Evolutionary conservation across 805 yeast genomes (phyloP), one percentile per base, ranked within the genome.

Genomic region (Priceomyces carsonii): DNA sequence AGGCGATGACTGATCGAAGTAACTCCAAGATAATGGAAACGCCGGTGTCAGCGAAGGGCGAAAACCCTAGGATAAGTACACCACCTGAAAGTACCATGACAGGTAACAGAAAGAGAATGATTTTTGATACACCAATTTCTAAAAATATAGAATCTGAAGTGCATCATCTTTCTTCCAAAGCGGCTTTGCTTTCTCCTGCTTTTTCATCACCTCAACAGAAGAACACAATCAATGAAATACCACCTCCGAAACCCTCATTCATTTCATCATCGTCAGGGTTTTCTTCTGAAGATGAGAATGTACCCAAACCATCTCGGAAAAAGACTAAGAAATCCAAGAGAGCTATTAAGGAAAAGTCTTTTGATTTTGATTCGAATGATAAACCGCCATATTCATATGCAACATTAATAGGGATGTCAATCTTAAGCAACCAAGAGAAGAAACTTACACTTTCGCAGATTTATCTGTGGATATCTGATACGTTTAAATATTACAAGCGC

Each of bases 381-480:
- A 91, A 93, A 59, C 99, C 99, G 2, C 96, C 96, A 0, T 90
- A 81, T 58, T 87, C 96, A 5, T 91, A 91, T 55, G 99, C 99
- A 3, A 82, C 89, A 34, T 71, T 91, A 40, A 91, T 91, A 44
- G 96, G 96, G 2, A 82, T 91, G 83, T 91, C 98, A 1, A 85
- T 91, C 32, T 66, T 91, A 45, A 77, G 93, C 42, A 80, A 95
- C n/a, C 80, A 82, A 1, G 69, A 67, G 19, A 64, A 61, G 39
- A 53, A 55, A 35, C 57, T 68, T 38, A 66, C 73, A 3, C 52
- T 68, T 27, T 63, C 71, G 6, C 96, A 88, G 52, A 93, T 91
- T 26, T 91, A 91, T 65, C 73, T 70, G 48, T 91, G 99, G 99
- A 93, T 91, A 28, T 79, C 93, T 6, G 80, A 79, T 29, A 84